Conservation (phyloP, 2,329 filamentous ascomycete genomes). For the Pestalotiopsis sp. region DNA sequence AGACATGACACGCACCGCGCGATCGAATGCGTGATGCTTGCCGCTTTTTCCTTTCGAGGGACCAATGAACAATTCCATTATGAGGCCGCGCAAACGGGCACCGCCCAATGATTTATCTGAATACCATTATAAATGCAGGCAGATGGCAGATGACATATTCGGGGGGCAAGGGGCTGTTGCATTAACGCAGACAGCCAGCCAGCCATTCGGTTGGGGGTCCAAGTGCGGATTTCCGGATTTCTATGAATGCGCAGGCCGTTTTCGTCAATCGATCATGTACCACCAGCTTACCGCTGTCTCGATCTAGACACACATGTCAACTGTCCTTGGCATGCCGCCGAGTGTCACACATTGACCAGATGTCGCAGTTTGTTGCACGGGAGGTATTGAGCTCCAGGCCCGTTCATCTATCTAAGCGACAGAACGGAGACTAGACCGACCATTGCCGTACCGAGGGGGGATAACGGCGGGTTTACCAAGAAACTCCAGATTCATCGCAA, state of each 20-base stretch:
- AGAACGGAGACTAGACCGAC: background rate
- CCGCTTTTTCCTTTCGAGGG: background rate
- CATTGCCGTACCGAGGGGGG: background rate
- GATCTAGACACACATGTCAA: background rate
- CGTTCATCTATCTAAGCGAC: background rate
- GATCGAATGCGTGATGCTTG: background rate
- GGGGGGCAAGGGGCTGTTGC: background rate
- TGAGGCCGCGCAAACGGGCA: background rate
- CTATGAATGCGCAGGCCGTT: background rate
- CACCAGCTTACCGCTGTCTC: background rate
- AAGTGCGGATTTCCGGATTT: background rate
- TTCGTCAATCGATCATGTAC: background rate
- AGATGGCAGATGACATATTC: background rate
- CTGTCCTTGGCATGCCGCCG: background rate
- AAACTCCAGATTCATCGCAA: background rate
- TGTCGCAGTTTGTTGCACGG: background rate
- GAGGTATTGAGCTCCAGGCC: background rate
- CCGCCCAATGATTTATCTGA: background rate
- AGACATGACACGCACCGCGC: background rate
- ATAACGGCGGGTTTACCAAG: background rate
- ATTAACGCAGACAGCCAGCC: background rate
- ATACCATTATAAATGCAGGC: background rate
- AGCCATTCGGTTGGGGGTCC: background rate
- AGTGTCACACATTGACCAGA: background rate
- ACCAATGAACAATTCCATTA: background rate